Percentiles rank a stretch among this genome's conserved stretches.
phyloP scores from a whole-genome alignment of 2,329 filamentous ascomycete genomes.

The Pseudogymnoascus sp. region DNA sequence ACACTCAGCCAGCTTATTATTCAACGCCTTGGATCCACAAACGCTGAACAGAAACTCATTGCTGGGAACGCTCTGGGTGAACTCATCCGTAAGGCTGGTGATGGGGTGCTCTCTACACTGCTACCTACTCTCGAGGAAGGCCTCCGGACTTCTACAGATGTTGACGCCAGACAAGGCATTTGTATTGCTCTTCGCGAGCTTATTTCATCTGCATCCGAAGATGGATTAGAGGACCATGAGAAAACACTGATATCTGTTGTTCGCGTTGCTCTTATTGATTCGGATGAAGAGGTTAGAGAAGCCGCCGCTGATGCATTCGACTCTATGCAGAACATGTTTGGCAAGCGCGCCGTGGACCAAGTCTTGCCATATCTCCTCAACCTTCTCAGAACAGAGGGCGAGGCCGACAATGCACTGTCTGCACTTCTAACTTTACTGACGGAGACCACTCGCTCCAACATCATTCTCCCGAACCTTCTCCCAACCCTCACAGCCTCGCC shows the following conservation, averaged over 20 bases:
- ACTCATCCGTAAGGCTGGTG: slow-evolving; percentile 92
- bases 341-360: slow-evolving; percentile 91
- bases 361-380: slow-evolving; percentile 88
- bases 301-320: slow-evolving; percentile 97
- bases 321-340: slow-evolving; percentile 84
- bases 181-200: slow-evolving; percentile 93
- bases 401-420: slow-evolving; percentile 86
- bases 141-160: slow-evolving; percentile 78
- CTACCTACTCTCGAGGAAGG: slow-evolving; percentile 90
- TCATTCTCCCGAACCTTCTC: slow-evolving; percentile 92
- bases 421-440: slow-evolving; percentile 91
- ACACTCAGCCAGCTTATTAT: slow-evolving; percentile 94
- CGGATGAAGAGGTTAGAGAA: slow-evolving; percentile 83
- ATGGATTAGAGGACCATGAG: slow-evolving; percentile 89
- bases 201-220: slow-evolving; percentile 79
- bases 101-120: slow-evolving; percentile 80
- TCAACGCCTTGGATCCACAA: slow-evolving; percentile 84
- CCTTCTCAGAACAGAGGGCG: slow-evolving; percentile 76
- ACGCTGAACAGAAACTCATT: slow-evolving; percentile 98
- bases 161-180: slow-evolving; percentile 92
- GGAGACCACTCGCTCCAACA: slow-evolving; percentile 87
- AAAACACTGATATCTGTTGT: slow-evolving; percentile 93
- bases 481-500: slow-evolving; percentile 86
- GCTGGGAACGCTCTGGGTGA: slow-evolving; percentile 95
- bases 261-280: slow-evolving; percentile 84